Percentiles rank a stretch among this genome's conserved stretches.
phyloP scores from a whole-genome alignment of 2,329 filamentous ascomycete species.

The Pseudocercospora pini-densiflorae region DNA sequence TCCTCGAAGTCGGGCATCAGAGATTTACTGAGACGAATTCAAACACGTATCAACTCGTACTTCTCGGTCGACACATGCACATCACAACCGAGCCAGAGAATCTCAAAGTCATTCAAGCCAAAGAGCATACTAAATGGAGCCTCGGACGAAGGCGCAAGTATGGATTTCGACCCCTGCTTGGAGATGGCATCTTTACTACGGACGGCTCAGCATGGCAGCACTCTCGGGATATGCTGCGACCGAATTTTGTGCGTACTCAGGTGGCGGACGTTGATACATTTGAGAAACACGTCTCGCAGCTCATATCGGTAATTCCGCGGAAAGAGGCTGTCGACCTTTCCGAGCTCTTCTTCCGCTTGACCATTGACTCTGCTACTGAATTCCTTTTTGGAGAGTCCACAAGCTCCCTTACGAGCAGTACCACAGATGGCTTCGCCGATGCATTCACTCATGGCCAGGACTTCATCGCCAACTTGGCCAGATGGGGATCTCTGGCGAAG shows the following conservation, averaged over 20 bases:
- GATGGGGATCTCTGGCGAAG: slow-evolving; percentile 31
- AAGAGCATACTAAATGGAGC: slow-evolving; percentile 54
- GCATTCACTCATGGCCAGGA: slow-evolving; percentile 41
- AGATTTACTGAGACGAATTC: slow-evolving; percentile 41
- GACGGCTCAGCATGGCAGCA: slow-evolving; percentile 48
- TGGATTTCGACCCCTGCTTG: slow-evolving; percentile 48
- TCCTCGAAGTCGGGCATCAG: slow-evolving; percentile 42
- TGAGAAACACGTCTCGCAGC: slow-evolving; percentile 61
- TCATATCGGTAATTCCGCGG: slow-evolving; percentile 63
- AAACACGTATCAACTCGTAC: slow-evolving; percentile 46
- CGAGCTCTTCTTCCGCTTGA: slow-evolving; percentile 67
- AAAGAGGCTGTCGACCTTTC: slow-evolving; percentile 63
- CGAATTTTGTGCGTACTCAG: slow-evolving; percentile 58
- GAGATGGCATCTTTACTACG: slow-evolving; percentile 50
- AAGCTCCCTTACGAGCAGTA: slow-evolving; percentile 33
- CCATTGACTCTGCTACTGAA: slow-evolving; percentile 69
- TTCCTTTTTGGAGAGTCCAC: slow-evolving; percentile 66
- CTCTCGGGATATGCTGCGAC: slow-evolving; percentile 54
- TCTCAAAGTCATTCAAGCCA: slow-evolving; percentile 51
- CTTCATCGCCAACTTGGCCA: slow-evolving; percentile 31
- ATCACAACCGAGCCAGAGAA: slow-evolving; percentile 54
- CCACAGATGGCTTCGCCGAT: slow-evolving; percentile 38
- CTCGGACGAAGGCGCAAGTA: slow-evolving; percentile 42
- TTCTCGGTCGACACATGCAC: slow-evolving; percentile 41
- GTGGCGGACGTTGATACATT: slow-evolving; percentile 61